phyloP scores from a whole-genome alignment of 768 basidiomycete genomes.

The Suillus americanus region DNA sequence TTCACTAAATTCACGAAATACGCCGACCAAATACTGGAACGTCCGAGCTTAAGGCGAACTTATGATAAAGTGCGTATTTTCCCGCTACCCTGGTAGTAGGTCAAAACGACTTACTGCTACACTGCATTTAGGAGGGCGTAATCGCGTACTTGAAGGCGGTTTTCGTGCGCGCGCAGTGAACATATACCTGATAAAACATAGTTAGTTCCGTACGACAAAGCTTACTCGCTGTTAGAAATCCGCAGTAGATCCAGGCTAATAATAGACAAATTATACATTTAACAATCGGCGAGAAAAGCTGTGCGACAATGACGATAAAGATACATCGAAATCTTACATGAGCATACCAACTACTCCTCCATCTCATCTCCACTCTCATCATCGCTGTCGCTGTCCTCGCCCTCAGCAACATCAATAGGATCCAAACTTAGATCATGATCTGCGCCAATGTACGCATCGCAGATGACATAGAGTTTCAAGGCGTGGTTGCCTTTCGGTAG shows the following conservation, averaged over 20 bases:
- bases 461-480: slow-evolving; percentile 88
- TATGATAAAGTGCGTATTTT: not conserved
- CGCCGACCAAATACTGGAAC: slow-evolving; percentile 39
- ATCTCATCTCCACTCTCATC: slow-evolving; percentile 69
- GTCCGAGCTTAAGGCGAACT: not conserved
- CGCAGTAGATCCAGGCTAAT: not conserved
- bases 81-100: not conserved
- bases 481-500: slow-evolving; percentile 81
- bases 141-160: not conserved
- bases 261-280: not conserved
- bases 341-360: slow-evolving; percentile 39
- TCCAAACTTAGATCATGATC: slow-evolving; percentile 90
- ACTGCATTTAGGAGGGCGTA: not conserved
- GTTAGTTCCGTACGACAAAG: not conserved
- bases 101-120: not conserved
- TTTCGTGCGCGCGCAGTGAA: not conserved
- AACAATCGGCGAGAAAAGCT: not conserved
- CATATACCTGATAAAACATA: not conserved
- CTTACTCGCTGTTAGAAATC: not conserved
- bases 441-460: slow-evolving; percentile 88
- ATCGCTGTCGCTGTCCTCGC: slow-evolving; percentile 83
- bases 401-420: slow-evolving; percentile 84
- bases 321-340: not conserved
- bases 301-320: not conserved
- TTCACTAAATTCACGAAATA: slow-evolving; percentile 52